Evolutionary conservation across 805 yeast species (phyloP).

Genomic region (Metschnikowia bowlesiae): DNA sequence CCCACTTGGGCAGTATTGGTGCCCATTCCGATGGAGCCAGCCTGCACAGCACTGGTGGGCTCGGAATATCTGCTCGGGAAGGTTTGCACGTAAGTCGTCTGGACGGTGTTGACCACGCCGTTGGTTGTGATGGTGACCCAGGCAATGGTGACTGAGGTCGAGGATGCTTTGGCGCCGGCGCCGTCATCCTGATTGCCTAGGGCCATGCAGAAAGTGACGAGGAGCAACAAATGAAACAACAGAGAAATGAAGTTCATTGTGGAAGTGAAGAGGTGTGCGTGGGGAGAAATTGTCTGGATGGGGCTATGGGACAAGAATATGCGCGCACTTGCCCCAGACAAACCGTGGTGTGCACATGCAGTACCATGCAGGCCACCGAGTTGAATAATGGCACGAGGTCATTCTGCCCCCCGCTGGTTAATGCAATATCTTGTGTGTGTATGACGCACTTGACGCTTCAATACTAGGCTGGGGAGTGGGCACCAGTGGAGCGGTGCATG

Average conservation of each 20-base stretch:
- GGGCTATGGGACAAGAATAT: too few species aligned
- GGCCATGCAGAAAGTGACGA: conserved; percentile 10
- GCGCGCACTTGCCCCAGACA: background rate
- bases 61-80: conserved; percentile 22
- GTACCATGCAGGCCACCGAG: background rate
- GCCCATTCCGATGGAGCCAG: conserved; percentile 33
- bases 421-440: too few species aligned
- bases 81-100: conserved; percentile 22
- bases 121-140: conserved; percentile 33
- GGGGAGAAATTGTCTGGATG: background rate
- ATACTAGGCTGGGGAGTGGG: background rate
- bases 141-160: conserved; percentile 26
- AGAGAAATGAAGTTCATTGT: conserved; percentile 8
- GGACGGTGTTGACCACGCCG: conserved; percentile 26
- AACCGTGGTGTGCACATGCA: background rate
- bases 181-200: conserved; percentile 5
- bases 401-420: background rate
- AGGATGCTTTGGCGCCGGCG: conserved; percentile 9
- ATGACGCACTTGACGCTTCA: too few species aligned
- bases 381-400: background rate
- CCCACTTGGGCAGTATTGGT: conserved; percentile 26
- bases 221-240: conserved; percentile 7
- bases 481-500: background rate
- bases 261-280: background rate
- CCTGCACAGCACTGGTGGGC: conserved; percentile 17